Evolutionary conservation across 257 asterid species (phyloP).

Genomic region (Ballota nigra): DNA sequence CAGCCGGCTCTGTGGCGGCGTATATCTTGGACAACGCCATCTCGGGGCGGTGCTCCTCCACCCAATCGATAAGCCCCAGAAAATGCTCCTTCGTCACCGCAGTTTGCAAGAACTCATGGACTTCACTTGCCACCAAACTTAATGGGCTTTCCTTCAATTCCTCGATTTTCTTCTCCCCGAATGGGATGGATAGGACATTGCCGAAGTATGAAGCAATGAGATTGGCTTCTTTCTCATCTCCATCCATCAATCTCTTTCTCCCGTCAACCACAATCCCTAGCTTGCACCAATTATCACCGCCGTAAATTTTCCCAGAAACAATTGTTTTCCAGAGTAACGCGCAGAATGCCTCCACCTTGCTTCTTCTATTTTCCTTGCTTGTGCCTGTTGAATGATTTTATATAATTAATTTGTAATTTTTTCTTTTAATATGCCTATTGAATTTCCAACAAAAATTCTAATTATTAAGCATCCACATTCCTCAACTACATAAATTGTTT

Average conservation of each 20-base stretch:
- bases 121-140: slow-evolving; percentile 43
- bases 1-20: slow-evolving; percentile 42
- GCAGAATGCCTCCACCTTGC: slow-evolving; percentile 57
- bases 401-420: background rate
- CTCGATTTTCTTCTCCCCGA: slow-evolving; percentile 40
- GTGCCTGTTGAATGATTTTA: background rate
- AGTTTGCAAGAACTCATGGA: slow-evolving; percentile 36
- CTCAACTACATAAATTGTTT: no score
- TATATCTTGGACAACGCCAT: slow-evolving; percentile 41
- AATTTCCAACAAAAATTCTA: no score
- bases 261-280: slow-evolving; percentile 77
- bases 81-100: slow-evolving; percentile 60
- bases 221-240: slow-evolving; percentile 16
- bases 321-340: slow-evolving; percentile 69
- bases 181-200: slow-evolving; percentile 64
- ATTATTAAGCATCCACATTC: no score
- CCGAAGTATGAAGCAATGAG: slow-evolving; percentile 41
- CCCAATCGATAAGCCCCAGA: slow-evolving; percentile 64
- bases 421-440: no score
- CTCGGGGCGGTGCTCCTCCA: slow-evolving; percentile 73
- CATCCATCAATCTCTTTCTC: slow-evolving; percentile 38
- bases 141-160: slow-evolving; percentile 40
- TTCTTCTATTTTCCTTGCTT: slow-evolving; percentile 10
- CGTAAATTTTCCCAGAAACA: slow-evolving; percentile 14
- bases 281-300: slow-evolving; percentile 24